These are phyloP conservation scores for Exophiala xenobiotica DNA, from an alignment of 2,329 filamentous ascomycete species.

Conservation along the genomic window DNA sequence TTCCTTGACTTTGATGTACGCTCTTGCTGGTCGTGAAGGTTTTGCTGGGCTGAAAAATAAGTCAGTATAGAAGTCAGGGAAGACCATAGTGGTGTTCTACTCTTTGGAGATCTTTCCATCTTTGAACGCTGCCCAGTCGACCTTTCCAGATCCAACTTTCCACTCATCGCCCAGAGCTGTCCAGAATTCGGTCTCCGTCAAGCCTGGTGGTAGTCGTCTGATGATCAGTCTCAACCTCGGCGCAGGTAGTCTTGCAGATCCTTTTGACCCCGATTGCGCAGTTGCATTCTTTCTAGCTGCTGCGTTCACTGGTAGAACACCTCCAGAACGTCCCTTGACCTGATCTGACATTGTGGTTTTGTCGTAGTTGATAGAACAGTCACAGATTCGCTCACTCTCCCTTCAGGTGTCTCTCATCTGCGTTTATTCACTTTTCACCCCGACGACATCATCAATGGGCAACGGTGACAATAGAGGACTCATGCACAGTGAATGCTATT, in stretches of 20 bases:
- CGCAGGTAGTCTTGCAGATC: conserved; percentile 44
- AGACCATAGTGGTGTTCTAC: conserved; percentile 50
- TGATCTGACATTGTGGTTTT: conserved; percentile 17
- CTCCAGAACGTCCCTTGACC: conserved; percentile 43
- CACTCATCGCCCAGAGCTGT: conserved; percentile 73
- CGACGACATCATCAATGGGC: conserved; percentile 1
- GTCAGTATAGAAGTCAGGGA: conserved; percentile 22
- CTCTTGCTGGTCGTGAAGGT: conserved; percentile 74
- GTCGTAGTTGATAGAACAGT: conserved; percentile 6
- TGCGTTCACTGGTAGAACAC: conserved; percentile 53
- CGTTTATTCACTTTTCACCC: neutral
- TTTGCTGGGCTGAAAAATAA: conserved; percentile 67
- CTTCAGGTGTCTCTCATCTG: neutral
- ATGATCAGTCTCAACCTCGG: conserved; percentile 81
- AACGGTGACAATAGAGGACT: neutral
- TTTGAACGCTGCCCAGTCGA: conserved; percentile 78
- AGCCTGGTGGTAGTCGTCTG: conserved; percentile 78
- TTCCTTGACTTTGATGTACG: conserved; percentile 78
- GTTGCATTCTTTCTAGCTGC: conserved; percentile 48
- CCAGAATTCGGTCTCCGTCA: conserved; percentile 78
- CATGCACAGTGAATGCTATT: neutral
- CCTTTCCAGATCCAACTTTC: conserved; percentile 74
- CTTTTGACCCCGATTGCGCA: conserved; percentile 43
- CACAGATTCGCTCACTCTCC: neutral
- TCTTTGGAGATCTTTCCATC: conserved; percentile 78